Base-by-base conservation (phyloP, 441 rosid species). In the Jatropha podagrica region DNA sequence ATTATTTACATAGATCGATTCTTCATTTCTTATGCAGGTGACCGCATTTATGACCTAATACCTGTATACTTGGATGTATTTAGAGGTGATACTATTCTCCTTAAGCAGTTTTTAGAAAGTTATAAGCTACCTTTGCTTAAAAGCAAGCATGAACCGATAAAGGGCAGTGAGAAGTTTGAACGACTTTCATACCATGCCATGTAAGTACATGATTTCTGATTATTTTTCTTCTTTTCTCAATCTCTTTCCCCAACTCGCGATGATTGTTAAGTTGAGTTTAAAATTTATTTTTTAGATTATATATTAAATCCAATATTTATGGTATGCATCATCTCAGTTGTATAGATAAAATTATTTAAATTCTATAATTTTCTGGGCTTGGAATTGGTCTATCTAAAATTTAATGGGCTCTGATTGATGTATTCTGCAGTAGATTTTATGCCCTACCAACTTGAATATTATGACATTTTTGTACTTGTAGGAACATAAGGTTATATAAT, bases 1-100 rank as follows among this genome's bases (percentile, higher is more conserved):
- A 32, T 32, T 32, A 32, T 40, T 63, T 46, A 37, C 37, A 27
- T 52, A 12, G 11, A 73, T 65, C 69, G 71, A 66, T 55, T 58
- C 70, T 73, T 52, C 42, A 71, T 77, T 74, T 84, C 71, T 82
- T 83, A 52, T 81, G 76, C 91, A 93, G 99, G 97, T 64, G 98
- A 96, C 72, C 95, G 97, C 61, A 85, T 96, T 26, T 88, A 74
- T 76, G 99, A 96, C 73, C 55, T 92, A 78, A 91, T 96, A 80
- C 99, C 99, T 3, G 80, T 93, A 81, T 84, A 91, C 84, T 83
- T 93, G 78, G 98, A 93, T 82, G 81, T 93, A 69, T 93, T 96
- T 74, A 84, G 46, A 58, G 77, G 59, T 41, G 32, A 61, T 44
- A 37, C 41, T 23, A 65, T 13, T 68, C 73, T 76, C 68, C 41